Evolutionary conservation across 805 yeast species (phyloP).

Genomic region (Saccharomycopsis vini): DNA sequence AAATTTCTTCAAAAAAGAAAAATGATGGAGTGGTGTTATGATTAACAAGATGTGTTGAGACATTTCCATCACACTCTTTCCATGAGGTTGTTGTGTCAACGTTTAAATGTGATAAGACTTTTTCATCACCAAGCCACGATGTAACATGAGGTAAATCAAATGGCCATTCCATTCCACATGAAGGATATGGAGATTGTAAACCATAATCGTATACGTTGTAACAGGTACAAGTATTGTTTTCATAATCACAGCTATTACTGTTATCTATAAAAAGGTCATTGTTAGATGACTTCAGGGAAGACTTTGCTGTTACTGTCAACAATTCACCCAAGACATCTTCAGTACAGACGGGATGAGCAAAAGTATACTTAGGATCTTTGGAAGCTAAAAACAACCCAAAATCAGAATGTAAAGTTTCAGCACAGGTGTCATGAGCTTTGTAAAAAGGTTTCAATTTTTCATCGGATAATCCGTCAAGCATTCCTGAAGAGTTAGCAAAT

Average conservation of each 20-base stretch:
- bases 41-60: slow-evolving; percentile 42
- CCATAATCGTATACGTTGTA: slow-evolving; percentile 60
- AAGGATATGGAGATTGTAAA: slow-evolving; percentile 51
- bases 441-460: background rate
- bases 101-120: slow-evolving; percentile 47
- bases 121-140: slow-evolving; percentile 41
- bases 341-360: slow-evolving; percentile 1
- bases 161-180: slow-evolving; percentile 83
- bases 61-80: slow-evolving; percentile 69
- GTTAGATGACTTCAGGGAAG: no score
- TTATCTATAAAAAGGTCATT: no score
- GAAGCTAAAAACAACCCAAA: background rate
- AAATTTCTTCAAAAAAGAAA: slow-evolving; percentile 51
- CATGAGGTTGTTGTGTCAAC: slow-evolving; percentile 38
- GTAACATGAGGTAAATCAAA: slow-evolving; percentile 43
- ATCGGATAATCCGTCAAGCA: slow-evolving; percentile 29
- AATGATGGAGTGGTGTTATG: slow-evolving; percentile 50
- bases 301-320: slow-evolving; percentile 1
- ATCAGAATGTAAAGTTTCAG: no score
- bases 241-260: no score
- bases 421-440: background rate
- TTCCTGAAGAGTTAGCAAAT: slow-evolving; percentile 39
- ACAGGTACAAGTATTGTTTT: no score
- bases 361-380: background rate
- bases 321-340: slow-evolving; percentile 1